Base-by-base conservation (phyloP, 2,329 filamentous ascomycete species). In the Plectosphaerella cucumerina region DNA sequence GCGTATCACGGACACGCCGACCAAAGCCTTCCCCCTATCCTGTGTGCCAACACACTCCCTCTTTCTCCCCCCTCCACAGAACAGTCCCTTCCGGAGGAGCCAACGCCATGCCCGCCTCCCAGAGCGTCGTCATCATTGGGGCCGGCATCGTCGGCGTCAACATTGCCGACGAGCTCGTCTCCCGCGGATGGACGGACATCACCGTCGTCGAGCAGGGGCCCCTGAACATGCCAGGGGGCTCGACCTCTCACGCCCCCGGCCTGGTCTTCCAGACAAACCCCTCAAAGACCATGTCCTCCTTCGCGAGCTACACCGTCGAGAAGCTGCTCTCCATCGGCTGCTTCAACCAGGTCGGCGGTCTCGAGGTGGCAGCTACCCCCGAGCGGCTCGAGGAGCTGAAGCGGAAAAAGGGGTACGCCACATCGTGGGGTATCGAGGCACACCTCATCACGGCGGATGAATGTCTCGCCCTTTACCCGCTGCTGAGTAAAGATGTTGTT, bases 201-300 rank as follows among this genome's bases (percentile, higher is more conserved):
- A 85, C 82, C 17, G 82, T 86, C 47, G 67, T 86, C 55, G 82
- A 86, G 56, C 82, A 86, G 63, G 82, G 82, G 0, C 82, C 82
- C 3, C 62, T 86, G 56, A 67, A 72, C 52, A 78, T 85, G 74
- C 82, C 82, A 0, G 82, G 83, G 22, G 82, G 82, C 43, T 86
- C 83, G 23, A 85, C 83, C 6, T 85, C 82, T 6, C 82, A 86
- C 56, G 82, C 82, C 5, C 82, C 82, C 0, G 82, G 82, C 1
- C 71, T 86, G 3, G 82, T 86, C 0, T 86, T 84, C 58, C 82
- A 86, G 60, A 85, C 80, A 8, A 85, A 79, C 47, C 63, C 70
- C 2, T 81, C 76, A 45, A 81, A 77, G 61, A 78, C 77, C 0
- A 71, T 86, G 78, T 82, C 75, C 5, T 62, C 71, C 4, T 75